These are phyloP conservation scores for Fragilaria radians DNA, from an alignment of 108 stramenopile genomes.

Conservation along the genomic window DNA sequence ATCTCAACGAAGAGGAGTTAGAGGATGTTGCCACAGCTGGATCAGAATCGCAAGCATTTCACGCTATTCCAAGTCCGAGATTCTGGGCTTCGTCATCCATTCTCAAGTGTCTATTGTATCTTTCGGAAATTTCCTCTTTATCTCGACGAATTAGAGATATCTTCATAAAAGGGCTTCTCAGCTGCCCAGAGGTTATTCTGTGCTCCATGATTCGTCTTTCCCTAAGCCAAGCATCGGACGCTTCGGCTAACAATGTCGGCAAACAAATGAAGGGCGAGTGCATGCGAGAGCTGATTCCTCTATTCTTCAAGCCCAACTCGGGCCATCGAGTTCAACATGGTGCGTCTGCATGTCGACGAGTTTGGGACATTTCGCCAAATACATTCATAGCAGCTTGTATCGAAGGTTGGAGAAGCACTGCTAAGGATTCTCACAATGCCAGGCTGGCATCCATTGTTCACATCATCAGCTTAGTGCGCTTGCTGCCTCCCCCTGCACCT, in stretches of 20 bases:
- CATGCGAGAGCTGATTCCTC: constrained; percentile 86
- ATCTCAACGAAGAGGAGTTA: constrained; percentile 60
- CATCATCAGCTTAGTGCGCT: constrained; percentile 67
- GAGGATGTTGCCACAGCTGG: constrained; percentile 60
- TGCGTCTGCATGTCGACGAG: constrained; percentile 71
- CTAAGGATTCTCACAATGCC: constrained; percentile 36
- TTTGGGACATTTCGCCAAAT: constrained; percentile 81
- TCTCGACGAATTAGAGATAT: constrained; percentile 65
- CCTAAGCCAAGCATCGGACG: constrained; percentile 22
- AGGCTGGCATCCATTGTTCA: constrained; percentile 68
- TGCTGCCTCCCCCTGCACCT: constrained; percentile 49
- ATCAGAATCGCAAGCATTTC: constrained; percentile 15
- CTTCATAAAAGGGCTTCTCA: constrained; percentile 58
- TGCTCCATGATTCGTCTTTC: constrained; percentile 63
- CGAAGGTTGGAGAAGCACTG: constrained; percentile 83
- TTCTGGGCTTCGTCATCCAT: constrained; percentile 70
- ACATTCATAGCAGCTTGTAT: constrained; percentile 83
- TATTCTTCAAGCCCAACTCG: constrained; percentile 83
- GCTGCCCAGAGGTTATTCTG: constrained; percentile 73
- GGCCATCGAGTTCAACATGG: constrained; percentile 63
- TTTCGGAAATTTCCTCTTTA: constrained; percentile 69
- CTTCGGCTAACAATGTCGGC: constrained; percentile 58
- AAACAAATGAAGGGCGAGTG: constrained; percentile 81
- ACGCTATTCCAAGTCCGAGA: constrained; percentile 37
- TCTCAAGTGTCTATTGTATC: constrained; percentile 63